Evolutionary conservation across 78 protist genomes (phyloP), one percentile per base, ranked within the genome.

Genomic region (Cavenderia fasciculata): DNA sequence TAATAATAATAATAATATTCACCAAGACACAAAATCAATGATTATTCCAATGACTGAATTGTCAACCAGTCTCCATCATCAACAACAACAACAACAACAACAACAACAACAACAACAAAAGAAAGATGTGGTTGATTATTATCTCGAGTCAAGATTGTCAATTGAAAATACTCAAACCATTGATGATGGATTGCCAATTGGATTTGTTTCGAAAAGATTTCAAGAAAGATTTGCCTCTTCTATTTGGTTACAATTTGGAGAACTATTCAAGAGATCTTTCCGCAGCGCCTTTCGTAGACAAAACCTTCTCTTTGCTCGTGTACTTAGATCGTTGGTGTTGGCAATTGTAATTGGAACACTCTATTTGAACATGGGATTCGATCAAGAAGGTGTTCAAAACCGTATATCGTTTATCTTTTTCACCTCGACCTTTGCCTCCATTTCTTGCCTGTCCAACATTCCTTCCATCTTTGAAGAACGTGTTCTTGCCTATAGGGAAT

Each of bases 391-490:
- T 21, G 85, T 72, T 19, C 40, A 36, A 8, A 44, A 86, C 44
- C 44, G 92, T 31, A 86, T 86, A 4, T 54, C 72, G 19, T 73
- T 86, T 21, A 86, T 86, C 4, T 86, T 86, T n/a, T 86, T 86
- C 40, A 59, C 77, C 1, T 40, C 59, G 3, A 74, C 92, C 2
- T 86, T 86, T 66, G 85, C 85, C 0, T 74, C 92, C 4, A 74
- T 85, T 2, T 74, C 61, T 18, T 59, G 71, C n/a, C 76, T 70
- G 7, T 84, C 90, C 34, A 74, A 73, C 43, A 86, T 86, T 11
- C 92, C 92, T 21, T 36, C 85, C 18, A 66, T 86, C 19, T 74
- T 86, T 65, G 92, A 86, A 72, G 92, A 86, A 40, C 21, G 92
- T 25, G 33, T 27, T 14, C 71, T 92, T 4, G 79, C 40, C 54